Evolutionary conservation across 2,329 filamentous ascomycete genomes (phyloP).

Genomic region (Sclerotinia glacialis): DNA sequence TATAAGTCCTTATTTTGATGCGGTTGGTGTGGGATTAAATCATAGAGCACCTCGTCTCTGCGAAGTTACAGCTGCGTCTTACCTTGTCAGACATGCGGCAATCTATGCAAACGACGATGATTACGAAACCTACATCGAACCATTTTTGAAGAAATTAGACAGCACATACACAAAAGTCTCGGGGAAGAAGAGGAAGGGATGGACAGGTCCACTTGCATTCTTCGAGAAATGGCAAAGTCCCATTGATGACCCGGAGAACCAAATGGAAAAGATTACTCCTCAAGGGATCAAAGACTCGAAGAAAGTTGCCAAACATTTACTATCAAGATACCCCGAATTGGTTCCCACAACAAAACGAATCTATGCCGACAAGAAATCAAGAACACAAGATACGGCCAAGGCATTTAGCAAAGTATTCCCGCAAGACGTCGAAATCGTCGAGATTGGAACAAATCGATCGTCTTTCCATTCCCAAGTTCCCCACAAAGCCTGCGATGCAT

Average conservation of each 20-base stretch:
- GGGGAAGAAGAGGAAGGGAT: constrained; percentile 31
- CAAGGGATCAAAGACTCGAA: constrained; percentile 36
- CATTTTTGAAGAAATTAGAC: constrained; percentile 51
- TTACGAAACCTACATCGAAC: constrained; percentile 50
- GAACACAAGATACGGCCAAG: constrained; percentile 37
- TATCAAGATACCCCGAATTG: constrained; percentile 34
- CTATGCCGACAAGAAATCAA: constrained; percentile 36
- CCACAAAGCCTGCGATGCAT: constrained; percentile 61
- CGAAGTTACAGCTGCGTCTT: constrained; percentile 49
- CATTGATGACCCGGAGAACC: constrained; percentile 36
- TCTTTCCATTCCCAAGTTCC: constrained; percentile 41
- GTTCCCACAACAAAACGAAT: constrained; percentile 36
- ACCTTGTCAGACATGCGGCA: constrained; percentile 50
- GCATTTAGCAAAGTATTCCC: constrained; percentile 35
- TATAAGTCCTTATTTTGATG: constrained; percentile 57
- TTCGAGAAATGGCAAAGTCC: constrained; percentile 36
- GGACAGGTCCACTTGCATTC: constrained; percentile 34
- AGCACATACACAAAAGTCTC: constrained; percentile 43
- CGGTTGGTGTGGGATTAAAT: constrained; percentile 38
- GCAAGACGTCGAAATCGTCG: constrained; percentile 34
- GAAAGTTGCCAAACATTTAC: constrained; percentile 35
- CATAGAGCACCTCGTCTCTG: constrained; percentile 41
- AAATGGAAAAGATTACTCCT: constrained; percentile 37
- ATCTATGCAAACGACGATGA: constrained; percentile 54
- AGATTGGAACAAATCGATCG: constrained; percentile 52